Evolutionary conservation across 805 yeast genomes (phyloP), one percentile per base, ranked within the genome.

Genomic region (Pichia insulana): DNA sequence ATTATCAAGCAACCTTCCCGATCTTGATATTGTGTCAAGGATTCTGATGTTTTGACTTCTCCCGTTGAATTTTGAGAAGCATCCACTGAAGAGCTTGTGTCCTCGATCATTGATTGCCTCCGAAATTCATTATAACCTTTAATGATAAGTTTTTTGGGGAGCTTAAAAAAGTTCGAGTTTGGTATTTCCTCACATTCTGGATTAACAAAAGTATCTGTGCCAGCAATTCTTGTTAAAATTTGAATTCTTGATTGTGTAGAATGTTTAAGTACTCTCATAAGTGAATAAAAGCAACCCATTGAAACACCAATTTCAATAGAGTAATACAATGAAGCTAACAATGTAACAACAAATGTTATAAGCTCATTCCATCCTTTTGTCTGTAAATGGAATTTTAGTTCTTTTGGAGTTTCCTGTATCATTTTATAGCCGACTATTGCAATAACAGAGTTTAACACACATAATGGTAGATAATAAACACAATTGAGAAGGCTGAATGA

Each of bases 301-400:
- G 83, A 78, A 37, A 92, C 86, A 1, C 98, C 97, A 13, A 83
- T 78, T 59, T 90, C 96, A 57, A 89, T 79, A 0, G 97, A 87
- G 58, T 73, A 80, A 50, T 78, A 73, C 18, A 83, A 56, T 0
- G 95, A 81, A 1, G 79, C 71, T 2, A 70, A 33, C 7, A 83
- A 65, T 0, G 92, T 83, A n/a, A 82, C 66, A 13, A 67, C 61
- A 52, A 85, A 77, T 0, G 89, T 80, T 6, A 76, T 57, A 3
- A 90, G 57, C 54, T 90, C 98, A 53, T 78, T 76, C 61, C 76
- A 84, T 0, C 97, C 96, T 18, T 70, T 66, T 6, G 89, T 76
- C 40, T 65, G 63, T 68, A 79, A 70, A 61, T 86, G 95, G 59
- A 87, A 90, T 42, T 51, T 58, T 19, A 90, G 44, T 53, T 88